Conservation (phyloP, 257 asterid genomes). For the Capsicum chinense region DNA sequence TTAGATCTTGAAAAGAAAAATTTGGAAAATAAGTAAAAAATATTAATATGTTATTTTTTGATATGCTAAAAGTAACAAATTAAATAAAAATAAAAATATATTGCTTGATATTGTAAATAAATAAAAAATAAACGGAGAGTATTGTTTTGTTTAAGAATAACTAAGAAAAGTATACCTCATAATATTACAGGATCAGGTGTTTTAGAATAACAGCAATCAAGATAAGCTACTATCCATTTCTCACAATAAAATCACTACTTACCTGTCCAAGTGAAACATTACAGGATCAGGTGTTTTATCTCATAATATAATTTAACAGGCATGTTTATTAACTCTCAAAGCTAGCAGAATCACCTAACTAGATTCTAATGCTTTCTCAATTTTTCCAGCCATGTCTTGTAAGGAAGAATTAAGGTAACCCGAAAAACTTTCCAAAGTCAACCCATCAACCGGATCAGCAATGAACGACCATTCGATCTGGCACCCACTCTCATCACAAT, state of each 20-base stretch:
- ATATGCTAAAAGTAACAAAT: too few relatives aligned
- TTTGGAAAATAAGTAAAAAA: too few relatives aligned
- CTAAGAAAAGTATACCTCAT: too few relatives aligned
- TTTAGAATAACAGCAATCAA: too few relatives aligned
- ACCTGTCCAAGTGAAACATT: not conserved
- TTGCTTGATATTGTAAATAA: too few relatives aligned
- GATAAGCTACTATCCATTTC: too few relatives aligned
- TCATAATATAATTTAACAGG: not conserved
- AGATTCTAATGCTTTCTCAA: slow-evolving; percentile 49
- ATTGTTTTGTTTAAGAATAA: too few relatives aligned
- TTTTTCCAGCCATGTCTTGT: slow-evolving; percentile 56
- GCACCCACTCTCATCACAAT: slow-evolving; percentile 49
- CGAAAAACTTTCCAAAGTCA: slow-evolving; percentile 45
- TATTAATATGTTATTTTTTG: too few relatives aligned
- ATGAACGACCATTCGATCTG: slow-evolving; percentile 70
- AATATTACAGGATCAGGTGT: too few relatives aligned
- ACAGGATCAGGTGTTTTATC: not conserved
- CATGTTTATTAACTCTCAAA: not conserved
- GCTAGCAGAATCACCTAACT: slow-evolving; percentile 3
- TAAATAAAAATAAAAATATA: too few relatives aligned
- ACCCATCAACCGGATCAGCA: slow-evolving; percentile 67
- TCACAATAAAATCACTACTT: not conserved
- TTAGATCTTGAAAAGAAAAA: too few relatives aligned
- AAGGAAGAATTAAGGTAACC: slow-evolving; percentile 46
- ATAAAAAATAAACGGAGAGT: too few relatives aligned